phyloP scores from a whole-genome alignment of 2,329 filamentous ascomycete species.

The Aspergillus sclerotialis region DNA sequence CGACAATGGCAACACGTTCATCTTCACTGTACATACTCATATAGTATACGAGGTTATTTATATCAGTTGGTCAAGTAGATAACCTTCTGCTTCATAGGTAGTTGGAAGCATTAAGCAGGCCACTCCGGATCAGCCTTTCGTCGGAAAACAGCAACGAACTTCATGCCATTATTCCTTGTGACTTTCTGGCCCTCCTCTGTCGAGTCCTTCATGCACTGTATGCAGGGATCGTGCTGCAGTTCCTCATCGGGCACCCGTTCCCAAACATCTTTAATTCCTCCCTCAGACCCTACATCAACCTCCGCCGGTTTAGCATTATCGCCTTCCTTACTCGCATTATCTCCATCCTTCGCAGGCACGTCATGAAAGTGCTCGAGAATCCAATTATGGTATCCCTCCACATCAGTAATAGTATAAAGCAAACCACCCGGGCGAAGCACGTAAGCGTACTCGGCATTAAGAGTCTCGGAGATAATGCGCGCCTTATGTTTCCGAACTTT shows the following conservation, averaged over 20 bases:
- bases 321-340: too few species aligned
- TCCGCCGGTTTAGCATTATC: constrained; percentile 80
- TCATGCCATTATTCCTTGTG: constrained; percentile 77
- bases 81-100: too few species aligned
- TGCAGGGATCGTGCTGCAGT: constrained; percentile 52
- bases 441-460: constrained; percentile 92
- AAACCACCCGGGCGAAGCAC: constrained; percentile 75
- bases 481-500: constrained; percentile 97
- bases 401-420: constrained; percentile 95
- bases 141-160: constrained; percentile 84
- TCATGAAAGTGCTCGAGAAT: constrained; percentile 80
- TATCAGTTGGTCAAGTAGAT: too few species aligned
- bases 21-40: too few species aligned
- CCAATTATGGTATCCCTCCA: constrained; percentile 88
- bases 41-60: too few species aligned
- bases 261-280: constrained; percentile 59
- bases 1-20: too few species aligned
- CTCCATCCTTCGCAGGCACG: constrained; percentile 51
- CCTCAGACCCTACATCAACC: constrained; percentile 58
- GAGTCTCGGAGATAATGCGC: constrained; percentile 78
- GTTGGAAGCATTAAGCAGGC: constrained; percentile 28
- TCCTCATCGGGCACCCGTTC: constrained; percentile 58
- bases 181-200: constrained; percentile 99
- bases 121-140: constrained; percentile 73
- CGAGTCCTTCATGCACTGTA: constrained; percentile 60